Evolutionary conservation across 2,329 filamentous ascomycete species (phyloP).

Genomic region (Septoria petroselini): DNA sequence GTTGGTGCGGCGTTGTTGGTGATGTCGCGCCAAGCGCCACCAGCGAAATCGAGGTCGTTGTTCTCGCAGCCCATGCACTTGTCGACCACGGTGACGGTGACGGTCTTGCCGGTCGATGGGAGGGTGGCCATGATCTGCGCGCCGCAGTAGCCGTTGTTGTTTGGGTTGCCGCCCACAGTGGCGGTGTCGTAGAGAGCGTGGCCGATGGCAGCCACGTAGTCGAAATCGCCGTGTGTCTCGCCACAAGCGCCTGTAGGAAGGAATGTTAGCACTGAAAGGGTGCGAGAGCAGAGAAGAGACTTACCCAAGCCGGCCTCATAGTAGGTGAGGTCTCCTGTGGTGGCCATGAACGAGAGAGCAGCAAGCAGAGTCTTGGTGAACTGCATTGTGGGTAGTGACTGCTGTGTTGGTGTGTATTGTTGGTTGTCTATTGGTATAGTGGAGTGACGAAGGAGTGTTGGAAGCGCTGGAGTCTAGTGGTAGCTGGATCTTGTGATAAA

Average conservation of each 20-base stretch:
- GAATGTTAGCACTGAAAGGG: background rate
- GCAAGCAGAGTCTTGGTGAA: background rate
- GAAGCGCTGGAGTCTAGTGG: no score
- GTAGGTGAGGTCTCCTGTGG: slow-evolving; percentile 7
- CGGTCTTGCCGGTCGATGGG: slow-evolving; percentile 44
- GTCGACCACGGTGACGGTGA: slow-evolving; percentile 66
- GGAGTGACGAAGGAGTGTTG: no score
- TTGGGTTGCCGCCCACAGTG: slow-evolving; percentile 45
- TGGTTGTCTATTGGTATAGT: background rate
- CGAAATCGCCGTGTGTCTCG: slow-evolving; percentile 2
- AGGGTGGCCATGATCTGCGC: slow-evolving; percentile 60
- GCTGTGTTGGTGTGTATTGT: background rate
- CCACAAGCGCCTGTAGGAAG: slow-evolving; percentile 37
- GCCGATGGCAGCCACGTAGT: slow-evolving; percentile 16
- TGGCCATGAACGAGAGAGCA: slow-evolving; percentile 4
- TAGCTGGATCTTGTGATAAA: no score
- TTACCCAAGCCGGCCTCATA: slow-evolving; percentile 4
- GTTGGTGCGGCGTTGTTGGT: slow-evolving; percentile 9
- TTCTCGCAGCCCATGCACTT: slow-evolving; percentile 55
- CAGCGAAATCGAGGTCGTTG: slow-evolving; percentile 41
- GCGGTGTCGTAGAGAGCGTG: slow-evolving; percentile 60
- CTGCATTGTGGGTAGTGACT: slow-evolving; percentile 2
- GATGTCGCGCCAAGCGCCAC: slow-evolving; percentile 13
- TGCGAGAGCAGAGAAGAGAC: background rate
- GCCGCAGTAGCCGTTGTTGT: slow-evolving; percentile 66